These are phyloP conservation scores for Rhodotorula sphaerocarpa DNA, from an alignment of 768 basidiomycete genomes.

Conservation along the genomic window DNA sequence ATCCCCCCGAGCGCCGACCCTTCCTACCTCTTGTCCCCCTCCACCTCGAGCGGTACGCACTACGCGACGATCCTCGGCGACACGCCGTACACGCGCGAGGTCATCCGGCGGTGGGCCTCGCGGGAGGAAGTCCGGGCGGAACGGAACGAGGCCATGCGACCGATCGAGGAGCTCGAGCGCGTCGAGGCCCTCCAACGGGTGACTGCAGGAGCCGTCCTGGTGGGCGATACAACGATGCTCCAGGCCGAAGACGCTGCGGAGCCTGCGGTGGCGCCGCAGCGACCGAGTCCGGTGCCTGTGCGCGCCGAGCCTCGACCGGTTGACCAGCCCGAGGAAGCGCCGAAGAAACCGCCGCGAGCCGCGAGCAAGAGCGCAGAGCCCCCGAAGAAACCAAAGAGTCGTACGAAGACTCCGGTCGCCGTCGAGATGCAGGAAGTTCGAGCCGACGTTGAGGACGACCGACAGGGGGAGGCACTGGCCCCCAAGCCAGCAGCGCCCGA, in stretches of 20 bases:
- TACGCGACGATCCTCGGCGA: constrained; percentile 17
- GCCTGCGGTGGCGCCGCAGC: not conserved
- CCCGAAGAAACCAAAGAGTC: not conserved
- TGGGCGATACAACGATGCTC: not conserved
- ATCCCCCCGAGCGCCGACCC: constrained; percentile 25
- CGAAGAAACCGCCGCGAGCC: too few relatives aligned
- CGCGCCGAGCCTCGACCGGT: not conserved
- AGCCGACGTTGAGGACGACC: too few relatives aligned
- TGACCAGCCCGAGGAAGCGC: too few relatives aligned
- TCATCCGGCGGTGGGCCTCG: constrained; percentile 38
- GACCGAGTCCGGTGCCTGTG: not conserved
- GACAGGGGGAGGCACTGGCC: too few relatives aligned
- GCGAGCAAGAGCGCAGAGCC: not conserved
- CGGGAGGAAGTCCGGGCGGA: not conserved
- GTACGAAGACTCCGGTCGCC: too few relatives aligned
- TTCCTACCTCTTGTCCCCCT: not conserved
- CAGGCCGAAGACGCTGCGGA: not conserved
- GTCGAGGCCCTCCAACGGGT: not conserved
- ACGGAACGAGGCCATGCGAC: constrained; percentile 2
- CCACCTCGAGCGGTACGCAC: not conserved
- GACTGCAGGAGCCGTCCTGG: not conserved
- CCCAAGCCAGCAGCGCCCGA: too few relatives aligned
- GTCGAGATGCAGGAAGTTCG: too few relatives aligned
- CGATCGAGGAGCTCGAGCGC: constrained; percentile 18
- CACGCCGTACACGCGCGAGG: constrained; percentile 22